These are phyloP conservation scores for Solanum corneliomulleri DNA, from an alignment of 257 asterid genomes.

Conservation along the genomic window DNA sequence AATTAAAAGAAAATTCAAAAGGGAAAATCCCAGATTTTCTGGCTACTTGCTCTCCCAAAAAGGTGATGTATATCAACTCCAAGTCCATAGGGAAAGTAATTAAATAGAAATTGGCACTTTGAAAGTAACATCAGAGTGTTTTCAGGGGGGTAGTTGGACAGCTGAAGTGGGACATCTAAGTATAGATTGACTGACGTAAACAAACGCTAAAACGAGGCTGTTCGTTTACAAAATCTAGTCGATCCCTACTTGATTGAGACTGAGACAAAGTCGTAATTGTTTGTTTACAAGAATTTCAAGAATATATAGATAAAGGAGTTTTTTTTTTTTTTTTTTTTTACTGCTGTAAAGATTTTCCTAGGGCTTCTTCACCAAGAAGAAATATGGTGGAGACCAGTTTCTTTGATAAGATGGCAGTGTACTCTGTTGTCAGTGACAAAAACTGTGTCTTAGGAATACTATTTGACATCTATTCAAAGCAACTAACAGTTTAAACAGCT, in stretches of 20 bases:
- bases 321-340: neutral
- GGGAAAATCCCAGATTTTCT: constrained; percentile 43
- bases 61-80: neutral
- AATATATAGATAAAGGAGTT: neutral
- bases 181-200: constrained; percentile 12
- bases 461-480: neutral
- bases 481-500: neutral
- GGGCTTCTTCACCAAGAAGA: neutral
- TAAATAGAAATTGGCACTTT: constrained; percentile 12
- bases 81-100: neutral
- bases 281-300: neutral
- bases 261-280: neutral
- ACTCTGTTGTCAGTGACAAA: neutral
- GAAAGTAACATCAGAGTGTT: constrained; percentile 18
- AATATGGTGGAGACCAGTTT: neutral
- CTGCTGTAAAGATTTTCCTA: neutral
- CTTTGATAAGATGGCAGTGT: neutral
- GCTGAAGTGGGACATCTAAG: constrained; percentile 9
- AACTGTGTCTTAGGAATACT: neutral
- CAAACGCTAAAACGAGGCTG: constrained; percentile 6
- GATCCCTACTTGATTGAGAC: neutral
- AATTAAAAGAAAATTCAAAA: neutral
- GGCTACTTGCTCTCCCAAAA: constrained; percentile 14
- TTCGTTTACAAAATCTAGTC: neutral
- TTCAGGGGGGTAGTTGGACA: neutral